These are phyloP conservation scores for Naegleria gruberi DNA, from an alignment of 208 protist genomes.

Conservation along the genomic window DNA sequence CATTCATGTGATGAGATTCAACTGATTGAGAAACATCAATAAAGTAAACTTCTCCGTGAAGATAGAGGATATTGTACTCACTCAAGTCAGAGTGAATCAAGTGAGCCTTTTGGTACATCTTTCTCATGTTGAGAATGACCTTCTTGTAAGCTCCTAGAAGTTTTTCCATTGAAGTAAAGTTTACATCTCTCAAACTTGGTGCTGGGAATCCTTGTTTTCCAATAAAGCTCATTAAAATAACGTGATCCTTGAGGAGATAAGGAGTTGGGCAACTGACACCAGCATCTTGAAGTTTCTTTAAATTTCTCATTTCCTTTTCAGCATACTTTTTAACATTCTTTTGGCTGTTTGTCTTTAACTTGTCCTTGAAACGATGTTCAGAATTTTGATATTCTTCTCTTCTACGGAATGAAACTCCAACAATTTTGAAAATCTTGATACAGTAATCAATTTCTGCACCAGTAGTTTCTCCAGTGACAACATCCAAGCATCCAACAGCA, in stretches of 20 bases:
- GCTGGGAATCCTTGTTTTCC: background rate
- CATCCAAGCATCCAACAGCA: background rate
- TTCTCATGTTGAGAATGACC: slow-evolving; percentile 82
- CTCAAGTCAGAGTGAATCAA: slow-evolving; percentile 97
- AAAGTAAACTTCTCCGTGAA: slow-evolving; percentile 77
- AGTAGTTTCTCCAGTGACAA: background rate
- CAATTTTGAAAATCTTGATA: background rate
- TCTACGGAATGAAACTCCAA: background rate
- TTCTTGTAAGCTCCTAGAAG: slow-evolving; percentile 59
- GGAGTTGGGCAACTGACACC: background rate
- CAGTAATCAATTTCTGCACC: background rate
- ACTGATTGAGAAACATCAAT: slow-evolving; percentile 99
- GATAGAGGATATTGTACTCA: slow-evolving; percentile 96
- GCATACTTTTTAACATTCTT: background rate
- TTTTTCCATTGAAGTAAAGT: slow-evolving; percentile 37
- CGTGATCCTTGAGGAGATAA: background rate
- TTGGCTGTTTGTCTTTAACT: background rate
- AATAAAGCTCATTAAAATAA: background rate
- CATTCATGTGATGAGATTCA: slow-evolving; percentile 93
- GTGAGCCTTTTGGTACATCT: slow-evolving; percentile 76
- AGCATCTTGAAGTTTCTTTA: background rate
- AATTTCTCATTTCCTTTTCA: slow-evolving; percentile 4
- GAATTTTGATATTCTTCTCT: background rate
- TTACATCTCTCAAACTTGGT: background rate
- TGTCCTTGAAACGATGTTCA: background rate